These are phyloP conservation scores for Hypoxylon intermedium DNA, from an alignment of 495 filamentous ascomycete species.

Conservation along the genomic window DNA sequence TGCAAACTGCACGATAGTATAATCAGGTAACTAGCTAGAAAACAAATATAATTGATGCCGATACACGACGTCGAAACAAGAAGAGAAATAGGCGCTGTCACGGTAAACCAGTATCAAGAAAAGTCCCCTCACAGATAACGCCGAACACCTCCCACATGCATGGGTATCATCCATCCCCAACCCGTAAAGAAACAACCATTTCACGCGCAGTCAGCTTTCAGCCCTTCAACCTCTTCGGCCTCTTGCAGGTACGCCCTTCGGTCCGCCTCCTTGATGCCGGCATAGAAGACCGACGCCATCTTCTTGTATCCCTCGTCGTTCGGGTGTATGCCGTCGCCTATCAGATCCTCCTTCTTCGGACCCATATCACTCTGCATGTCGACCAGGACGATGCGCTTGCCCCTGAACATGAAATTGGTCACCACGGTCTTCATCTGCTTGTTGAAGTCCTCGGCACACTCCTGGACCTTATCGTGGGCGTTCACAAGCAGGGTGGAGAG, in stretches of 20 bases:
- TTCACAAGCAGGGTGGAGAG: slow-evolving; percentile 37
- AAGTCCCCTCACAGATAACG: not conserved
- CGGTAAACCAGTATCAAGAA: not conserved
- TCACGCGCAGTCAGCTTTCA: slow-evolving; percentile 19
- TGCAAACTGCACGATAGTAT: no score
- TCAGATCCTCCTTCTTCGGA: slow-evolving; percentile 46
- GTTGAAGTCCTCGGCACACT: slow-evolving; percentile 38
- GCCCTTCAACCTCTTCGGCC: slow-evolving; percentile 16
- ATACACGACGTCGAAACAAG: no score
- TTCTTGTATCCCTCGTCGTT: slow-evolving; percentile 57
- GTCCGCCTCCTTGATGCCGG: slow-evolving; percentile 45
- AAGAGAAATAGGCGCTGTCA: not conserved
- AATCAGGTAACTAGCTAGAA: no score
- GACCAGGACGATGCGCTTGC: slow-evolving; percentile 51
- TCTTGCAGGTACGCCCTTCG: not conserved
- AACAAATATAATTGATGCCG: no score
- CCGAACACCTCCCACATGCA: slow-evolving; percentile 9
- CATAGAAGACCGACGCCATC: slow-evolving; percentile 63
- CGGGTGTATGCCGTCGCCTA: slow-evolving; percentile 57
- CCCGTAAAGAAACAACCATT: not conserved
- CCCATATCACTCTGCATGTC: slow-evolving; percentile 54
- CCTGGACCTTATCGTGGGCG: slow-evolving; percentile 22
- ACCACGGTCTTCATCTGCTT: slow-evolving; percentile 31
- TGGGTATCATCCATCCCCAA: not conserved
- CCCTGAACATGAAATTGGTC: slow-evolving; percentile 4